Evolutionary conservation across 176 grass and related monocot genomes (phyloP).

Genomic region (Juncus effusus): DNA sequence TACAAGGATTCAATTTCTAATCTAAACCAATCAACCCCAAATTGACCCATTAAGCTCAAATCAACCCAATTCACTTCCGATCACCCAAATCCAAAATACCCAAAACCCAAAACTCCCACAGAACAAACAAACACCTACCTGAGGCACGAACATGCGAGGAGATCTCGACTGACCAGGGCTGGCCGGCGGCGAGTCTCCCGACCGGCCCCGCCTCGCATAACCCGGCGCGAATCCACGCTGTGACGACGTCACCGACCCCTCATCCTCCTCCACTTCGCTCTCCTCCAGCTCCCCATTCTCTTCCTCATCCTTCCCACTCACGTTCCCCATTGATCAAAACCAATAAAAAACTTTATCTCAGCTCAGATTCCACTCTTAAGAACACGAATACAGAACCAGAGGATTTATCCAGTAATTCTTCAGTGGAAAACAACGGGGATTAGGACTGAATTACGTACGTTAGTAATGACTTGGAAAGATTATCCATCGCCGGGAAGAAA

Average conservation of each 20-base stretch:
- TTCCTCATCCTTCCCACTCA: slow-evolving; percentile 63
- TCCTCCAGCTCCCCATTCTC: slow-evolving; percentile 37
- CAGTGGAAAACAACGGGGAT: neutral
- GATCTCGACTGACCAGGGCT: slow-evolving; percentile 76
- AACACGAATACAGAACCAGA: neutral
- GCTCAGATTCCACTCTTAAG: slow-evolving; percentile 17
- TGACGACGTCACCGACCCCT: slow-evolving; percentile 49
- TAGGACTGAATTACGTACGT: slow-evolving; percentile 36
- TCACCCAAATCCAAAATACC: slow-evolving; percentile 14
- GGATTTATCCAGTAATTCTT: neutral
- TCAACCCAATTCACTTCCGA: slow-evolving; percentile 9
- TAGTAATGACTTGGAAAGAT: slow-evolving; percentile 24
- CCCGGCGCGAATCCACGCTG: slow-evolving; percentile 33
- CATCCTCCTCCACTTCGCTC: slow-evolving; percentile 37
- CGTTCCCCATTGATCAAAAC: slow-evolving; percentile 65
- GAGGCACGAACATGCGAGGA: slow-evolving; percentile 94
- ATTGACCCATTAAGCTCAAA: too few relatives aligned
- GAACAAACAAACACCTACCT: slow-evolving; percentile 48
- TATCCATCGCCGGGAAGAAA: neutral
- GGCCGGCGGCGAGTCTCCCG: slow-evolving; percentile 59
- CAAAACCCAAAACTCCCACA: slow-evolving; percentile 12
- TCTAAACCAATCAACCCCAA: too few relatives aligned
- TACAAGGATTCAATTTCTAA: too few relatives aligned
- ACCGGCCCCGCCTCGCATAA: slow-evolving; percentile 34
- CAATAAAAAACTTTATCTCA: slow-evolving; percentile 4